Evolutionary conservation across 108 stramenopile species (phyloP), one percentile per base, ranked within the genome.

Genomic region (Skeletonema grethae): DNA sequence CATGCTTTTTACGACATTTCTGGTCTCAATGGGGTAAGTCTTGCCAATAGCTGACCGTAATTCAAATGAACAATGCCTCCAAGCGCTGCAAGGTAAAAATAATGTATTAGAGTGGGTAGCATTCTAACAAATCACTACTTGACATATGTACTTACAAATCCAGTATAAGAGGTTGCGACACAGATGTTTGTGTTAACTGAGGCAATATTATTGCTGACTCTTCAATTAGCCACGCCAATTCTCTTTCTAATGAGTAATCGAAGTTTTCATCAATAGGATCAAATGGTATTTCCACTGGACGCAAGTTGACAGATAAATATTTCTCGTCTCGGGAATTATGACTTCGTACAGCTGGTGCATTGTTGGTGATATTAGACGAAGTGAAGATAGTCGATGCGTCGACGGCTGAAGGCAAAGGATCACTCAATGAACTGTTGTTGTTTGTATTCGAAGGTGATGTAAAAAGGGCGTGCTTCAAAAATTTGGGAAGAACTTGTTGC

Each of bases 211-310:
- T 36, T 6, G 32, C 10, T n/a, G 57, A 71, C 56, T 78, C 77
- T 78, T 78, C 77, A 31, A 78, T 46, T 1, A 78, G 39, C 77
- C 77, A 78, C 0, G 77, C 77, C 36, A 71, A 31, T 56, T 78
- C 77, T 58, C 65, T 61, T 65, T 66, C 65, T n/a, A 71, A 32
- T 0, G 45, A 28, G 11, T 29, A 15, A 7, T 57, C 43, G 4
- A 25, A 61, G 34, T 75, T 57, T 32, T 78, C 70, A 61, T 78
- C 57, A 16, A 78, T 63, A 1, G 70, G 77, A 71, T 78, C 58
- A 50, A 41, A 36, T 28, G 77, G 77, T 28, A 78, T 62, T 28
- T 30, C 41, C 15, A 69, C 77, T 9, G 77, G 70, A 7, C 53
- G 65, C 36, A 78, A 61, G 29, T 78, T 48, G n/a, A 7, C 13